These are phyloP conservation scores for Pseudogymnoascus sp. DNA, from an alignment of 2,329 filamentous ascomycete species.

Conservation along the genomic window DNA sequence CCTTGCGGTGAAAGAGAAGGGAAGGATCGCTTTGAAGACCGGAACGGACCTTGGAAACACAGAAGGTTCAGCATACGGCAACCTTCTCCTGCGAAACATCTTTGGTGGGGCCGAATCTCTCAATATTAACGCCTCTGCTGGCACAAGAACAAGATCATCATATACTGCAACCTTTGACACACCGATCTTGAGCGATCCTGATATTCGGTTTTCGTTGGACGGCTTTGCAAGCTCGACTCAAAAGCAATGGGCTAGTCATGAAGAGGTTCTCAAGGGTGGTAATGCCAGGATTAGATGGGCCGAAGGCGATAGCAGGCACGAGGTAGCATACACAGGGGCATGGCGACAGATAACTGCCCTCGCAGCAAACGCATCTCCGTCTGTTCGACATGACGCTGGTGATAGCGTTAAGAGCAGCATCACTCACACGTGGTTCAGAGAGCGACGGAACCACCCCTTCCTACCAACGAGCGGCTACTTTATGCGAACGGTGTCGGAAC, in stretches of 20 bases:
- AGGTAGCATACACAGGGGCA: slow-evolving; percentile 69
- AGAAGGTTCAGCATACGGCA: slow-evolving; percentile 88
- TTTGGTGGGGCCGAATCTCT: slow-evolving; percentile 90
- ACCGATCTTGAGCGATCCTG: slow-evolving; percentile 76
- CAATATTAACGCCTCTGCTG: slow-evolving; percentile 77
- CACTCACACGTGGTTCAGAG: slow-evolving; percentile 71
- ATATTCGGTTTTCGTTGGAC: slow-evolving; percentile 71
- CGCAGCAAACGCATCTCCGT: slow-evolving; percentile 66
- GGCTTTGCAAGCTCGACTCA: slow-evolving; percentile 75
- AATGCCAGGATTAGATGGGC: slow-evolving; percentile 72
- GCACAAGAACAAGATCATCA: slow-evolving; percentile 83
- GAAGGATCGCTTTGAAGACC: slow-evolving; percentile 80
- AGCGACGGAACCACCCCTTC: slow-evolving; percentile 76
- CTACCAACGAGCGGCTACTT: slow-evolving; percentile 78
- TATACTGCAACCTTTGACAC: slow-evolving; percentile 83
- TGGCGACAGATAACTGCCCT: slow-evolving; percentile 89
- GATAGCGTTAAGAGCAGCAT: slow-evolving; percentile 86
- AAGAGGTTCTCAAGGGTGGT: slow-evolving; percentile 76
- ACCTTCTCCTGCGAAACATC: slow-evolving; percentile 80
- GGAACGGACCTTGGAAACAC: slow-evolving; percentile 91
- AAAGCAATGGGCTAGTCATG: slow-evolving; percentile 90
- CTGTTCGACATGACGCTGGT: slow-evolving; percentile 76
- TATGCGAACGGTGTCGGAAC: slow-evolving; percentile 66
- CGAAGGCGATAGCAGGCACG: slow-evolving; percentile 59
- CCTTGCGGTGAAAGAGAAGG: slow-evolving; percentile 70